Evolutionary conservation across 1,139 yeast genomes (phyloP), one percentile per base, ranked within the genome.

Genomic region (Debaryomycetaceae sp.): DNA sequence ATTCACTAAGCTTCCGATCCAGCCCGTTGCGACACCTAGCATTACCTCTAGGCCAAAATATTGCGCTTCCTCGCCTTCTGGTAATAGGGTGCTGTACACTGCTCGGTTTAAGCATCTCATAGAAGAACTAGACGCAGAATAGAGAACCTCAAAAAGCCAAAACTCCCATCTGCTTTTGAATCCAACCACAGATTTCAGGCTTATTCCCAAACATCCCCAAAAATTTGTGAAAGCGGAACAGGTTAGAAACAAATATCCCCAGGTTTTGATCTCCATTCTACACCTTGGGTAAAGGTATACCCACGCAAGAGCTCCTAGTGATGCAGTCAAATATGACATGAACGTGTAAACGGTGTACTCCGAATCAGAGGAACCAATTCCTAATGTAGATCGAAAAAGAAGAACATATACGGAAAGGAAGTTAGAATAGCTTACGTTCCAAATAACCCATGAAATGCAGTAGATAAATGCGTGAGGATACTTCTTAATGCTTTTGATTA

Each of bases 111-210:
- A 48, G 1, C 71, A 61, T 42, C 78, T 59, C 49, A 72, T 50
- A 0, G 76, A 66, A 4, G 73, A 67, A 3, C 73, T 65, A 1
- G 71, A 46, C 5, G 65, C 57, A 8, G 70, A 62, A 46, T 66
- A 70, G 5, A 72, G 51, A 1, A 71, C 66, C 41, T 70, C 76
- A 52, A 72, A 69, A 0, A 66, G 37, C 78, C 78, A 73, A 46
- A 72, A 73, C 48, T 73, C 78, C 70, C 75, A 69, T 20, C 76
- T 48, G 45, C 66, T 63, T 49, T 71, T 71, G 59, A 69, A 71
- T 0, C 78, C 78, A 38, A 73, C 57, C n/a, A 42, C 45, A 1
- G 62, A 48, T 11, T 49, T 40, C 1, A 43, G 13, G 36, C 57
- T 62, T 14, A 71, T 66, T 0, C 78, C 78, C 14, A 73, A 49